Percentiles rank a stretch among this genome's conserved stretches.
These are phyloP conservation scores for Taiozyma sp. DNA, from an alignment of 1,139 yeast genomes.

Conservation along the genomic window DNA sequence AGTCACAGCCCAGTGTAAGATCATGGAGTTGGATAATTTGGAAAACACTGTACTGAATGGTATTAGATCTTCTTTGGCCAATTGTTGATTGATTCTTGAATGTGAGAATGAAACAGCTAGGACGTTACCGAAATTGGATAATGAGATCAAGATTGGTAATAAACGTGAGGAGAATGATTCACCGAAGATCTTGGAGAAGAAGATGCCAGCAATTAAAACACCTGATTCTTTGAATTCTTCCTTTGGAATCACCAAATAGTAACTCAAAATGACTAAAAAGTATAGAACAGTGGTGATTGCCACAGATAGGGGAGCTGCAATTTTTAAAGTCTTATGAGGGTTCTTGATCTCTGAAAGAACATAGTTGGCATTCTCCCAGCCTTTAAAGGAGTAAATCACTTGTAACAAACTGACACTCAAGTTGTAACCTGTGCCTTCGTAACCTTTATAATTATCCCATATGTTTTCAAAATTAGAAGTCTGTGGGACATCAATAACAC, in stretches of 20 bases:
- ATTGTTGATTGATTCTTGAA: constrained; percentile 43
- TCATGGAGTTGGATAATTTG: constrained; percentile 24
- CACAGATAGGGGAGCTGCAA: constrained; percentile 46
- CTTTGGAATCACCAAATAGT: constrained; percentile 43
- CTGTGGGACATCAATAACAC: constrained; percentile 5
- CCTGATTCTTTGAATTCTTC: constrained; percentile 42
- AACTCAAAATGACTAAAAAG: constrained; percentile 41
- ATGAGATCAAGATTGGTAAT: constrained; percentile 40
- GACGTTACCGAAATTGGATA: constrained; percentile 47
- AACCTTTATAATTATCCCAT: constrained; percentile 26
- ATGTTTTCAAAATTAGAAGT: constrained; percentile 27
- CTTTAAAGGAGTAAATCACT: constrained; percentile 53
- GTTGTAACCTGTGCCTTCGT: constrained; percentile 25
- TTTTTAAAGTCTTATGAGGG: constrained; percentile 41
- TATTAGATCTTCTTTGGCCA: constrained; percentile 39
- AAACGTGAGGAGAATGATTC: constrained; percentile 37
- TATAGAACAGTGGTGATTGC: constrained; percentile 37
- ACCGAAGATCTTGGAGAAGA: constrained; percentile 42
- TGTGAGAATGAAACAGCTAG: constrained; percentile 47
- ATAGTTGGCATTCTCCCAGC: constrained; percentile 57
- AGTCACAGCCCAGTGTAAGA: constrained; percentile 44
- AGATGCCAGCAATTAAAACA: constrained; percentile 45
- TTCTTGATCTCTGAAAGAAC: constrained; percentile 45
- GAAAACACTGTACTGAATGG: constrained; percentile 38
- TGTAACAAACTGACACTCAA: constrained; percentile 48